phyloP scores from a whole-genome alignment of 1,284 basidiomycete species.

The Blastosporella zonata region DNA sequence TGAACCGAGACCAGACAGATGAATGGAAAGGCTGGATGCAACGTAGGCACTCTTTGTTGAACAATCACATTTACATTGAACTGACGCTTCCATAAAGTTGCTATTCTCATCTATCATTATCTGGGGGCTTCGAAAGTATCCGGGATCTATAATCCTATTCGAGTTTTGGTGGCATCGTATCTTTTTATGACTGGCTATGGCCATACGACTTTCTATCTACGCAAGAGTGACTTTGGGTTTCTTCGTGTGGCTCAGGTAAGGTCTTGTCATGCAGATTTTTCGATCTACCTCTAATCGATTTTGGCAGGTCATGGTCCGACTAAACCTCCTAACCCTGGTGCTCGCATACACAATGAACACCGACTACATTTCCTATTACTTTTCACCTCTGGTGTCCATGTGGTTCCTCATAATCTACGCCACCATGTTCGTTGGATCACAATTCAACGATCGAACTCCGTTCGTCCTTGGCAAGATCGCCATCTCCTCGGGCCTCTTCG shows the following conservation, averaged over 20 bases:
- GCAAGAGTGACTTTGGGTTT: slow-evolving; percentile 84
- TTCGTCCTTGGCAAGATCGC: slow-evolving; percentile 74
- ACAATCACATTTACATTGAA: slow-evolving; percentile 1
- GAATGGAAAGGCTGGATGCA: slow-evolving; percentile 99
- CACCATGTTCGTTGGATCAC: slow-evolving; percentile 70
- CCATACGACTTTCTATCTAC: slow-evolving; percentile 75
- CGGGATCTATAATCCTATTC: slow-evolving; percentile 87
- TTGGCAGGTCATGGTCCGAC: slow-evolving; percentile 68
- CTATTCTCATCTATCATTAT: slow-evolving; percentile 88
- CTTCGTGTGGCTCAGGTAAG: slow-evolving; percentile 66
- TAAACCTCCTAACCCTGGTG: slow-evolving; percentile 80
- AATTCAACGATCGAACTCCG: slow-evolving; percentile 66
- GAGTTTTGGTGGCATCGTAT: slow-evolving; percentile 85
- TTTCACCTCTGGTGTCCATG: slow-evolving; percentile 77
- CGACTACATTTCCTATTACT: slow-evolving; percentile 87
- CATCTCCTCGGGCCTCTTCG: slow-evolving; percentile 58
- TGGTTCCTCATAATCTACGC: slow-evolving; percentile 86
- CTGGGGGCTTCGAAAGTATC: slow-evolving; percentile 83
- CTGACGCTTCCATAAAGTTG: slow-evolving; percentile 45
- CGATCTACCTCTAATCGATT: slow-evolving; percentile 8
- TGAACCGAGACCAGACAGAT: slow-evolving; percentile 89
- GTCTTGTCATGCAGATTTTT: slow-evolving; percentile 5
- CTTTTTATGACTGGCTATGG: slow-evolving; percentile 81
- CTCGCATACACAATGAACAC: slow-evolving; percentile 90
- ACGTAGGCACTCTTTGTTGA: slow-evolving; percentile 44